Percentiles rank a stretch among this genome's conserved stretches.
phyloP scores from a whole-genome alignment of 2,329 filamentous ascomycete genomes.

The Stachybotrys chartarum region DNA sequence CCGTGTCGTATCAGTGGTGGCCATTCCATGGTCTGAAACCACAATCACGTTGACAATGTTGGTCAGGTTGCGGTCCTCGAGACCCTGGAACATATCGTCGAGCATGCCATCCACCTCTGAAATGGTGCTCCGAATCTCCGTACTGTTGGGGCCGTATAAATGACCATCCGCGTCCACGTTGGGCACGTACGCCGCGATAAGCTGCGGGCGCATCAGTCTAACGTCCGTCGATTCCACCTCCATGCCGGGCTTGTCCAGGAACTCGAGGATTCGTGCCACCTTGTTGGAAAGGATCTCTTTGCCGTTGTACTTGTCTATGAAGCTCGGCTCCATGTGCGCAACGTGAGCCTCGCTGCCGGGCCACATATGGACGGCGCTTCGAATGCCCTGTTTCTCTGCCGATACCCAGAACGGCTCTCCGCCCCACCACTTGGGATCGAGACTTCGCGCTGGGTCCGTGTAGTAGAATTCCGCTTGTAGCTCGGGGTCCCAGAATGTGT shows the following conservation, averaged over 20 bases:
- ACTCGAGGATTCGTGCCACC: slow-evolving; percentile 69
- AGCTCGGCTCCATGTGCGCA: slow-evolving; percentile 64
- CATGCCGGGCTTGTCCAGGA: slow-evolving; percentile 74
- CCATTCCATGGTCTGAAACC: slow-evolving; percentile 99
- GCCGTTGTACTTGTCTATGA: slow-evolving; percentile 78
- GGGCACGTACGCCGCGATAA: slow-evolving; percentile 92
- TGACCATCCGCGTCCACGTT: slow-evolving; percentile 87
- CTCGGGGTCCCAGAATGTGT: slow-evolving; percentile 85
- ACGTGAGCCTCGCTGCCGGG: slow-evolving; percentile 90
- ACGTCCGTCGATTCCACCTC: slow-evolving; percentile 46
- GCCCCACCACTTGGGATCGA: slow-evolving; percentile 89
- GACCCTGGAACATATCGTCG: slow-evolving; percentile 63
- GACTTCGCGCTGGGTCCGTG: slow-evolving; percentile 65
- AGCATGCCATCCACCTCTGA: slow-evolving; percentile 76
- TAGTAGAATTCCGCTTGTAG: slow-evolving; percentile 79
- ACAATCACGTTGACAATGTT: slow-evolving; percentile 87
- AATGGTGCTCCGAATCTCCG: slow-evolving; percentile 77
- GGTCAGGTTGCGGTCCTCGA: slow-evolving; percentile 78
- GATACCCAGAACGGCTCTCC: slow-evolving; percentile 93
- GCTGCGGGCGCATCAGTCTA: slow-evolving; percentile 64
- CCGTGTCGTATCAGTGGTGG: slow-evolving; percentile 74
- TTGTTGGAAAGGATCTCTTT: slow-evolving; percentile 69
- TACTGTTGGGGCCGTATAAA: slow-evolving; percentile 87
- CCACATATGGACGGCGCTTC: slow-evolving; percentile 94
- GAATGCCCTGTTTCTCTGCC: slow-evolving; percentile 73